These are phyloP conservation scores for Phytophthora macrochlamydospora DNA, from an alignment of 352 stramenopile genomes.

Conservation along the genomic window DNA sequence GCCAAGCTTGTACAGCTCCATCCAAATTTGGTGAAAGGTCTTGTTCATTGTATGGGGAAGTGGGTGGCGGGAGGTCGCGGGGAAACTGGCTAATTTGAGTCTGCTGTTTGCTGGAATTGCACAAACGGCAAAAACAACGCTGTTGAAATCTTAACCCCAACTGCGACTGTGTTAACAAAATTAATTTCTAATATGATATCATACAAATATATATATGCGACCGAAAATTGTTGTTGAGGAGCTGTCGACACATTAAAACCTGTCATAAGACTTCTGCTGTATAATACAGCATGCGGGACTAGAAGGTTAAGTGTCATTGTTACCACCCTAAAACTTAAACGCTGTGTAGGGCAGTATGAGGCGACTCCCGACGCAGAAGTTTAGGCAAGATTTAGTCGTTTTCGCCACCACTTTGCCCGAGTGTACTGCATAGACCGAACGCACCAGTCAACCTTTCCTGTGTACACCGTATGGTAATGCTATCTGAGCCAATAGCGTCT, in stretches of 20 bases:
- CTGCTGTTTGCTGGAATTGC: not conserved
- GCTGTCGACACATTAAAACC: not conserved
- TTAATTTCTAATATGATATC: not conserved
- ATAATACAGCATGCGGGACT: not conserved
- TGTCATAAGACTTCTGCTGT: not conserved
- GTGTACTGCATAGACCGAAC: too few species aligned
- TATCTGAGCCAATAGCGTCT: too few species aligned
- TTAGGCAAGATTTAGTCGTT: too few species aligned
- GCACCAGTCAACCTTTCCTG: too few species aligned
- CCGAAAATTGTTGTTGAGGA: not conserved
- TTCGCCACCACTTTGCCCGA: too few species aligned
- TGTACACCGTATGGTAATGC: too few species aligned
- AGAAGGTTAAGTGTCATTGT: not conserved
- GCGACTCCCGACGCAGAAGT: too few species aligned
- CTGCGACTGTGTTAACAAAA: not conserved
- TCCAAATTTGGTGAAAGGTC: not conserved
- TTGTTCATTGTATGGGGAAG: not conserved
- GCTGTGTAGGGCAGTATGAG: too few species aligned
- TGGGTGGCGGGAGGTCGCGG: not conserved
- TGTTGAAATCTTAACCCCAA: not conserved
- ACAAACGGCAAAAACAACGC: not conserved
- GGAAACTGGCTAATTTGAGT: not conserved
- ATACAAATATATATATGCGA: not conserved
- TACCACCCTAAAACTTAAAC: too few species aligned
- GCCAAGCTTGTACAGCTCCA: not conserved